Percentiles rank a stretch among this genome's conserved stretches.
These are phyloP conservation scores for Chiua virens DNA, from an alignment of 768 basidiomycete genomes.

Conservation along the genomic window DNA sequence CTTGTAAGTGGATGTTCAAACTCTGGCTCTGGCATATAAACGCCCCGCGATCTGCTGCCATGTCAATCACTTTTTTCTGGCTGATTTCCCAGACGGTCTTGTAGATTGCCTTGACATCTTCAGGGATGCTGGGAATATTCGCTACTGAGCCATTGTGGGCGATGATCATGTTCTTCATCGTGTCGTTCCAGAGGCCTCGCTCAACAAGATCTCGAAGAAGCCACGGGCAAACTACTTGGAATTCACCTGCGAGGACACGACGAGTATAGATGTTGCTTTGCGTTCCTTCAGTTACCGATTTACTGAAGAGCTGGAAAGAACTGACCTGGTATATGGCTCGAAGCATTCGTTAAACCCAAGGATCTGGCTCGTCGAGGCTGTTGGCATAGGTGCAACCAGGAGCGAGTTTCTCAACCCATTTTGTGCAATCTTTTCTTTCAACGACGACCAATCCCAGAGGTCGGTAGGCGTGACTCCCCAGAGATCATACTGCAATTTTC, in stretches of 20 bases:
- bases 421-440: constrained; percentile 84
- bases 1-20: constrained; percentile 88
- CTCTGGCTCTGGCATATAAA: constrained; percentile 97
- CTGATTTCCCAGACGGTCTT: constrained; percentile 99
- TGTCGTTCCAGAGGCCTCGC: constrained; percentile 92
- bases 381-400: constrained; percentile 96
- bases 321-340: constrained; percentile 93
- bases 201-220: constrained; percentile 97
- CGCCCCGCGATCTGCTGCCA: constrained; percentile 98
- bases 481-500: constrained; percentile 90
- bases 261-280: constrained; percentile 96
- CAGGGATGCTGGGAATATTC: constrained; percentile 85
- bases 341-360: constrained; percentile 99
- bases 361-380: constrained; percentile 97
- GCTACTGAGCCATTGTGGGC: constrained; percentile 91
- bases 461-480: constrained; percentile 91
- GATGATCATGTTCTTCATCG: constrained; percentile 99
- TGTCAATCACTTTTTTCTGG: constrained; percentile 97
- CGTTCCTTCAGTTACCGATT: constrained; percentile 8
- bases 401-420: constrained; percentile 89
- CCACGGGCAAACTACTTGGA: constrained; percentile 99
- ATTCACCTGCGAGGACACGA: constrained; percentile 98
- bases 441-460: constrained; percentile 90
- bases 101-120: constrained; percentile 95
- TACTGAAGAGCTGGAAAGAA: neutral